Conservation (phyloP, 176 grass and related monocot species). For the Raddia guianensis region DNA sequence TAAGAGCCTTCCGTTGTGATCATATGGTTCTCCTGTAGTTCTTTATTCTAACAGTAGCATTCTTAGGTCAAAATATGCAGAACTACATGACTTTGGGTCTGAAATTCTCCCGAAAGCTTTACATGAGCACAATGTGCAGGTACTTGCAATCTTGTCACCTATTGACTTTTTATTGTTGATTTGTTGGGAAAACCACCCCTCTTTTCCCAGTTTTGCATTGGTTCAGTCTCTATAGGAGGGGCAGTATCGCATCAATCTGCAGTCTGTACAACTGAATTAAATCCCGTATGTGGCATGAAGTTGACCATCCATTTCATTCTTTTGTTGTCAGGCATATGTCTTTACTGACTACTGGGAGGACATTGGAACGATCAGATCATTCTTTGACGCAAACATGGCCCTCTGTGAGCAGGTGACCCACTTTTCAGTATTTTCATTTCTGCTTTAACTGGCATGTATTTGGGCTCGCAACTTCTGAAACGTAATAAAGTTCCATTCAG, state of each 20-base stretch:
- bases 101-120: conserved; percentile 74
- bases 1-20: conserved; percentile 22
- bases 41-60: conserved; percentile 9
- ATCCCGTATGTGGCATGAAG: not conserved
- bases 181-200: not conserved
- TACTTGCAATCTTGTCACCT: conserved; percentile 4
- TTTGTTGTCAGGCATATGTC: conserved; percentile 58
- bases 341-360: conserved; percentile 88
- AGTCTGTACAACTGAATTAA: not conserved
- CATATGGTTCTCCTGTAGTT: not conserved
- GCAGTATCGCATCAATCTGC: conserved; percentile 8
- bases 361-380: conserved; percentile 78
- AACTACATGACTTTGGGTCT: conserved; percentile 76
- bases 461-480: not conserved
- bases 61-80: conserved; percentile 68
- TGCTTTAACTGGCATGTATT: not conserved
- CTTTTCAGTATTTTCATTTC: not conserved
- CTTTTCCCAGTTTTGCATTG: not conserved
- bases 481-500: conserved; percentile 5
- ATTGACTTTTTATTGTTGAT: not conserved
- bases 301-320: not conserved
- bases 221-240: not conserved
- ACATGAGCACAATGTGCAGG: conserved; percentile 67
- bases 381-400: conserved; percentile 81
- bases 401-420: conserved; percentile 64